Evolutionary conservation across 768 basidiomycete genomes (phyloP), one percentile per base, ranked within the genome.

Genomic region (Tylopilus sp.): DNA sequence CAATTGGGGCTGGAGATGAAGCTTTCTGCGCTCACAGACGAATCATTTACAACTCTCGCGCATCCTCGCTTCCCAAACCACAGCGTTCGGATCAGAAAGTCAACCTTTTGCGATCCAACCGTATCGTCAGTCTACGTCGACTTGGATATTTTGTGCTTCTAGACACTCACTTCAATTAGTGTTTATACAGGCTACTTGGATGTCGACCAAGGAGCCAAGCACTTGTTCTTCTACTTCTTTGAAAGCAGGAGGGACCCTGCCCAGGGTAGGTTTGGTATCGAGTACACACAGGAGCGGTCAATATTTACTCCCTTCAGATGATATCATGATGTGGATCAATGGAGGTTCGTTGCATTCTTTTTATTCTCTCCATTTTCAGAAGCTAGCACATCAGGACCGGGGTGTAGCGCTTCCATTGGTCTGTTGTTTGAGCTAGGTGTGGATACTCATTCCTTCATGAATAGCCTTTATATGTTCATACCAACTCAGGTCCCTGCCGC

Each of bases 291-390:
- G 7, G 25, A 22, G 33, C 11, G 3, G 13, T 31, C 17, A 12
- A 53, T 26, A 13, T 17, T 30, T 22, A 40, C 15, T 3, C 1
- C 11, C 40, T 41, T 8, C 40, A 74, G 85, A 85, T 59, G 82
- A 84, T 66, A 77, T 83, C 23, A 74, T 85, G 70, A 81, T 86
- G 79, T 85, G 83, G 82, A 83, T 83, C 39, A 84, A 84, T 45
- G 83, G 82, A 67, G 83, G 68, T 69, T 13, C 13, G 31, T 68
- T 71, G n/a, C 22, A 25, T 6, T n/a, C 11, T 39, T 17, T 18
- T 22, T 28, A 28, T 28, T 44, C 45, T 48, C 28, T 51, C 41
- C 17, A 41, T 44, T 39, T 46, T 51, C 21, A 48, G 13, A 11
- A 9, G 1, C 31, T 11, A 23, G 15, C 28, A 28, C 23, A 22